These are phyloP conservation scores for Hypomyces perniciosus DNA, from an alignment of 2,329 filamentous ascomycete species.

Conservation along the genomic window DNA sequence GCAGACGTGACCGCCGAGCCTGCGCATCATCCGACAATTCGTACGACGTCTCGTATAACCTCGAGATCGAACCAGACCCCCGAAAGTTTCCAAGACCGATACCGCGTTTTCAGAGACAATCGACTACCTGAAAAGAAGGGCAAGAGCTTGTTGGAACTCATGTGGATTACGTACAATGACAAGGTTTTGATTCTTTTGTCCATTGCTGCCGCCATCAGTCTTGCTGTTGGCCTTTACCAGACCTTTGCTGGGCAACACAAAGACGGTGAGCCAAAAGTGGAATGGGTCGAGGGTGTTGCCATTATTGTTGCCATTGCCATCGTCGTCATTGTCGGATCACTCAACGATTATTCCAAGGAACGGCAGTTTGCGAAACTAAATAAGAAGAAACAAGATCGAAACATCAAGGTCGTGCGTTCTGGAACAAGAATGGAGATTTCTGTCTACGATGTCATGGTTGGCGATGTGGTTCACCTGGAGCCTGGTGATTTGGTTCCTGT, in stretches of 20 bases:
- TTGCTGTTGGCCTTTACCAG: conserved; percentile 62
- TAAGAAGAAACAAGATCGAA: conserved; percentile 55
- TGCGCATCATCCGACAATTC: neutral
- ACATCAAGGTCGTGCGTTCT: conserved; percentile 61
- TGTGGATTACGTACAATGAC: conserved; percentile 65
- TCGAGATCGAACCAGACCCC: neutral
- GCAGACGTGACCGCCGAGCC: conserved; percentile 20
- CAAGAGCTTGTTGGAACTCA: conserved; percentile 64
- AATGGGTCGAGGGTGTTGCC: conserved; percentile 64
- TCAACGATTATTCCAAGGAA: conserved; percentile 65
- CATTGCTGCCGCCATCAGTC: conserved; percentile 57
- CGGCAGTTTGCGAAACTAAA: conserved; percentile 59
- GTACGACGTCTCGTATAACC: neutral
- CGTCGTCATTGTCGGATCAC: conserved; percentile 55
- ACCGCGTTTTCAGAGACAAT: conserved; percentile 67
- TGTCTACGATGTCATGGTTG: conserved; percentile 61
- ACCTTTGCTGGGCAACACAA: conserved; percentile 46
- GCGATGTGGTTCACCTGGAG: conserved; percentile 63
- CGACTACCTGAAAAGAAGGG: conserved; percentile 66
- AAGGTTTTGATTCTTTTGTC: conserved; percentile 59
- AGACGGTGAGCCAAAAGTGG: conserved; percentile 41
- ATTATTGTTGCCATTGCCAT: conserved; percentile 40
- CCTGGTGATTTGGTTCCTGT: conserved; percentile 66
- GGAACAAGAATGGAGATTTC: conserved; percentile 59
- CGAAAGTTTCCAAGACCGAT: conserved; percentile 45